A percentile compares a stretch with the other conserved stretches of the same genome.
Evolutionary conservation across 371 early-diverging fungal genomes (phyloP).

Genomic region (Haplosporangium sp.): DNA sequence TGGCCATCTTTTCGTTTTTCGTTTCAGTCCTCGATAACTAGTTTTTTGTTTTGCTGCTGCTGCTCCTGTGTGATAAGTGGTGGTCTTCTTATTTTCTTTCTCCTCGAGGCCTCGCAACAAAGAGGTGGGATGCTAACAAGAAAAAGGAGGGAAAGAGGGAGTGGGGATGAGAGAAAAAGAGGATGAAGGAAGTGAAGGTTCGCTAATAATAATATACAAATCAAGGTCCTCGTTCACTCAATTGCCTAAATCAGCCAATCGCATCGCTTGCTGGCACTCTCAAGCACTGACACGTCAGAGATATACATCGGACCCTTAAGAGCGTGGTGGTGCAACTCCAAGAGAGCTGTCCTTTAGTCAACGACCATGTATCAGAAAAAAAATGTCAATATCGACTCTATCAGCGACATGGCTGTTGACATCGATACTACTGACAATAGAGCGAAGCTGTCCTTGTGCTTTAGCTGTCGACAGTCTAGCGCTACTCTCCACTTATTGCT

Average conservation of each 20-base stretch:
- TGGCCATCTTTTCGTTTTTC: slow-evolving; percentile 29
- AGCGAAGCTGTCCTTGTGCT: no score
- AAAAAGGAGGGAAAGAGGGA: slow-evolving; percentile 1
- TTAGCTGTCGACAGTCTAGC: no score
- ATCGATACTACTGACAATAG: no score
- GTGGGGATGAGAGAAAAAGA: slow-evolving; percentile 1
- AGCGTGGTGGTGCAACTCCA: not conserved
- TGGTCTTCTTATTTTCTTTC: not conserved
- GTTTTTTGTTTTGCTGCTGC: not conserved
- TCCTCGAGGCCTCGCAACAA: not conserved
- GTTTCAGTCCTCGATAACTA: not conserved
- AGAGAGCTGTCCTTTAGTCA: no score
- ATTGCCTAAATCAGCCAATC: slow-evolving; percentile 16
- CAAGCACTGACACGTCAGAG: slow-evolving; percentile 33
- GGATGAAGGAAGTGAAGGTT: not conserved
- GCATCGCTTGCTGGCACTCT: slow-evolving; percentile 8
- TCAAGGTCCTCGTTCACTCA: not conserved
- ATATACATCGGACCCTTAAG: slow-evolving; percentile 14
- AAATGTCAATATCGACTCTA: no score
- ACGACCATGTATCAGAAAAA: no score
- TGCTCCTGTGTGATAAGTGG: not conserved
- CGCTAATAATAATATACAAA: not conserved
- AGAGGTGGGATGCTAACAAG: not conserved
- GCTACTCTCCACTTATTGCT: no score
- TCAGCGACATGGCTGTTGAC: no score